Evolutionary conservation across 495 filamentous ascomycete species (phyloP), one percentile per base, ranked within the genome.

Genomic region (Hyaloscypha variabilis): DNA sequence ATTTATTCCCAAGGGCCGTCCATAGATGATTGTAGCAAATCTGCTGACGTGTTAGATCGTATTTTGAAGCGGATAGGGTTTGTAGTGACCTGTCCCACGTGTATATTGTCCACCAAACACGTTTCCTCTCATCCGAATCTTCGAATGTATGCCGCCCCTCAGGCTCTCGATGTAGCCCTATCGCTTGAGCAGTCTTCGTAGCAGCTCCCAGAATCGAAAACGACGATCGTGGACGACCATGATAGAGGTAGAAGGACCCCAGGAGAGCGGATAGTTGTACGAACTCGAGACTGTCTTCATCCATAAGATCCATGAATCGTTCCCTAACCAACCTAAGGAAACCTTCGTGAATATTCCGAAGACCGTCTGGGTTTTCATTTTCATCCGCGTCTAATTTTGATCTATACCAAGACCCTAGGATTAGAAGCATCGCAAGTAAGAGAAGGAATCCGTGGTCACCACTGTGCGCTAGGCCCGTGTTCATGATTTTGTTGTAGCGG

Each of bases 21-120:
- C 76, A 62, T 77, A 77, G 0, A 71, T 75, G 24, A 76, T 76
- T 23, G 74, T 75, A 0, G 75, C 76, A 42, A 78, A 76, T 58
- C 73, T 65, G 21, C 8, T 14, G 6, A 52, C 13, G 34, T 50
- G 10, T 25, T n/a, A 50, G 36, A 62, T 50, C 13, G 23, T 24
- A 19, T 28, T 21, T 52, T 8, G 11, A 54, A 54, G 24, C 24
- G 13, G 23, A 54, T 11, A 25, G 51, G 51, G 51, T 13, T 54
- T 54, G 13, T 23, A 54, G 14, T 54, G 42, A 52, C 54, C 53
- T 64, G 26, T 78, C 76, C 74, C 74, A 76, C 11, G 75, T 78
- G 58, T 77, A 78, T 8, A 76, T 75, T 6, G 74, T 76, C 73
- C 76, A 76, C 76, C 76, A 78, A 0, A 76, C 71, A 52, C 76